Percentiles rank a stretch among this genome's conserved stretches.
Evolutionary conservation across 345 rosid genomes (phyloP).

Genomic region (Orychophragmus violaceus): DNA sequence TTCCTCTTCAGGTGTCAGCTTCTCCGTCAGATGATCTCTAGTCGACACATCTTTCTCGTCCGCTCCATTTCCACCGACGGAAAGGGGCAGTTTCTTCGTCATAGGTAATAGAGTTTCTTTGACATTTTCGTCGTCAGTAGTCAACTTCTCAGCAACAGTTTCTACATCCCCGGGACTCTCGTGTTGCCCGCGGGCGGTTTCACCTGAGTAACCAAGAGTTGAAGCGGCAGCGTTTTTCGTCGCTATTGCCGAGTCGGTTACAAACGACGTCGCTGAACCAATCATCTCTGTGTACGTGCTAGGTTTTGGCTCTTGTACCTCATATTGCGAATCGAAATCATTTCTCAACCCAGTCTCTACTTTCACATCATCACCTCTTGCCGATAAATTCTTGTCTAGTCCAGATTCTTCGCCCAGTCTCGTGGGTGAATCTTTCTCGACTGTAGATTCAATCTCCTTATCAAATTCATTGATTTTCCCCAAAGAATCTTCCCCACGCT

Average conservation of each 20-base stretch:
- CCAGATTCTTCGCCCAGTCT: not conserved
- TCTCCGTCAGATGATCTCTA: slow-evolving; percentile 49
- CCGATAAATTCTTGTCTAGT: not conserved
- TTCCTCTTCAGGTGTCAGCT: slow-evolving; percentile 60
- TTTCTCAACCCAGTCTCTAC: slow-evolving; percentile 3
- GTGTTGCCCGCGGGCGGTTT: not conserved
- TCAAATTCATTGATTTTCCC: not conserved
- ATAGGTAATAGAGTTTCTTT: slow-evolving; percentile 31
- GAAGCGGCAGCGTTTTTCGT: slow-evolving; percentile 37
- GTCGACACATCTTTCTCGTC: slow-evolving; percentile 23
- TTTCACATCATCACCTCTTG: slow-evolving; percentile 1
- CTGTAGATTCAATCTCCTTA: not conserved
- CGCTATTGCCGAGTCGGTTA: slow-evolving; percentile 32
- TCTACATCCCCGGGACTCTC: not conserved
- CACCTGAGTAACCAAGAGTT: slow-evolving; percentile 40
- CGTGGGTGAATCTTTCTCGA: not conserved
- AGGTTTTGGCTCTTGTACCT: slow-evolving; percentile 24
- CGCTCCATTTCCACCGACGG: not conserved
- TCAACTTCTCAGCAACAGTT: slow-evolving; percentile 35
- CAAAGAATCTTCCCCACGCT: not conserved
- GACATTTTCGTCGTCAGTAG: slow-evolving; percentile 34
- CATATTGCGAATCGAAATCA: too few species aligned
- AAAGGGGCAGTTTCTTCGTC: slow-evolving; percentile 24
- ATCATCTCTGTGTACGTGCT: slow-evolving; percentile 35
- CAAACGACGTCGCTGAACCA: slow-evolving; percentile 35